Evolutionary conservation across 345 rosid genomes (phyloP).

Genomic region (Acer saccharum): DNA sequence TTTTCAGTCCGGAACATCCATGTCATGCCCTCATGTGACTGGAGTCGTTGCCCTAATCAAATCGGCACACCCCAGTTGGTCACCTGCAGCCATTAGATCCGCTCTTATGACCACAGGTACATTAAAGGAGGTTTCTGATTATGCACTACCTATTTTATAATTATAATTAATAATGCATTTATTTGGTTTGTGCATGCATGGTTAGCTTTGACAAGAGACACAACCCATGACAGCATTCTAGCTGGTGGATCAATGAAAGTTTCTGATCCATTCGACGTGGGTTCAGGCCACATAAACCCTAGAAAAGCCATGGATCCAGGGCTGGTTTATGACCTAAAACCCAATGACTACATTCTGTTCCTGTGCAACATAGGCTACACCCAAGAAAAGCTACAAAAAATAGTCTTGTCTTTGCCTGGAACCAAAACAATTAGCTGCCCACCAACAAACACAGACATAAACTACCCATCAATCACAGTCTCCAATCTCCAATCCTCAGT

Average conservation of each 20-base stretch:
- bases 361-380: conserved; percentile 67
- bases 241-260: conserved; percentile 41
- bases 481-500: conserved; percentile 36
- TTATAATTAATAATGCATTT: not conserved
- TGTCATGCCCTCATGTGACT: conserved; percentile 80
- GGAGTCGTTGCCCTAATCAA: conserved; percentile 63
- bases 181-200: not conserved
- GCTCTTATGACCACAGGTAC: conserved; percentile 79
- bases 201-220: conserved; percentile 44
- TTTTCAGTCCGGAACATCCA: conserved; percentile 70
- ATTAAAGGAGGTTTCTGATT: no score
- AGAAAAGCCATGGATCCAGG: conserved; percentile 70
- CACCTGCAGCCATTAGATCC: conserved; percentile 71
- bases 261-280: conserved; percentile 56
- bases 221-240: conserved; percentile 32
- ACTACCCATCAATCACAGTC: conserved; percentile 68
- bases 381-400: conserved; percentile 23
- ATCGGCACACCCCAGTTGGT: conserved; percentile 69
- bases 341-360: conserved; percentile 55
- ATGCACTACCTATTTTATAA: no score
- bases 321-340: conserved; percentile 54
- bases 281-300: conserved; percentile 70
- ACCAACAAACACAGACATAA: conserved; percentile 39
- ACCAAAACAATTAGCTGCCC: conserved; percentile 27
- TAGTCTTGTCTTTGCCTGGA: conserved; percentile 31